Conservation (phyloP, 306 rosid genomes). For the Lithocarpus polystachyus region DNA sequence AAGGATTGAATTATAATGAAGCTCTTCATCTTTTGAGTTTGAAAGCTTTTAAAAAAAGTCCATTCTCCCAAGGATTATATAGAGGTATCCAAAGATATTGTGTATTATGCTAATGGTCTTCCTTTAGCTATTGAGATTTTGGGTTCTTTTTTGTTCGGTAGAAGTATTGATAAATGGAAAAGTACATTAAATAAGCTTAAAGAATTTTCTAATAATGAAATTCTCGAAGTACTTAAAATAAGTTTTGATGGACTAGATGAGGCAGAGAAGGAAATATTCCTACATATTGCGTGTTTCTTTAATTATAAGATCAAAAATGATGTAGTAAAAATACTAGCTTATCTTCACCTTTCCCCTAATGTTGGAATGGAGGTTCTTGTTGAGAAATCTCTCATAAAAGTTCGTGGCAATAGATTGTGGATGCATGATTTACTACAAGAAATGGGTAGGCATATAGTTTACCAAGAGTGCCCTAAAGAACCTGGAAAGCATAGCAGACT, state of each 20-base stretch:
- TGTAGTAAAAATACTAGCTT: neutral
- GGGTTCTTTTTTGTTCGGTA: neutral
- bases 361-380: neutral
- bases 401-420: too few species aligned
- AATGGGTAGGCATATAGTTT: neutral
- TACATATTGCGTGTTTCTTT: neutral
- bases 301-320: neutral
- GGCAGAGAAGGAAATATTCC: neutral
- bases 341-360: neutral
- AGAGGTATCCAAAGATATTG: neutral
- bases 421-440: neutral
- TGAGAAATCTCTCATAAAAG: neutral
- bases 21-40: slow-evolving; percentile 6
- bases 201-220: neutral
- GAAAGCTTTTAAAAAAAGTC: slow-evolving; percentile 2
- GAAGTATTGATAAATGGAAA: slow-evolving; percentile 9
- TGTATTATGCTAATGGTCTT: neutral
- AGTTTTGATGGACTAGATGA: neutral
- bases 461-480: neutral
- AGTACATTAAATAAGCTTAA: neutral
- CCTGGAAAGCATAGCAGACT: neutral
- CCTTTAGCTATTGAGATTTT: slow-evolving; percentile 14
- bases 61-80: neutral
- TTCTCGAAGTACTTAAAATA: neutral
- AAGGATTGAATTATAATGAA: neutral